These are phyloP conservation scores for Exophiala sp. DNA, from an alignment of 2,329 filamentous ascomycete species.

Conservation along the genomic window DNA sequence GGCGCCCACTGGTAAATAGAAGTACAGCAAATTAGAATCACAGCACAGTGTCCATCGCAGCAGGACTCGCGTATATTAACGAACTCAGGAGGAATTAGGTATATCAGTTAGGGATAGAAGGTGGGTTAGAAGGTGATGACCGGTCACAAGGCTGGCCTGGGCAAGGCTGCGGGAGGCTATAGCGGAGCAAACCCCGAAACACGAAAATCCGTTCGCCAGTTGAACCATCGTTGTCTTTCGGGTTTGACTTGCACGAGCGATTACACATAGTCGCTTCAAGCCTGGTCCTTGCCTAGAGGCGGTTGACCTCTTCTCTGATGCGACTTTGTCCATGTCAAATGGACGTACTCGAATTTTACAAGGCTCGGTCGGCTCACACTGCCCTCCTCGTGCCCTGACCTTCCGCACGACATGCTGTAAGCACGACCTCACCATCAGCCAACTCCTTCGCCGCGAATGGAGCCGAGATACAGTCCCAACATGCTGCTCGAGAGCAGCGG, in stretches of 20 bases:
- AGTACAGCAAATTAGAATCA: neutral
- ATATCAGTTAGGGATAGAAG: no score
- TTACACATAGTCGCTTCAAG: neutral
- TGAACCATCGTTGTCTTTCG: neutral
- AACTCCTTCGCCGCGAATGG: conserved; percentile 11
- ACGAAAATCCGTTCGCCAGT: neutral
- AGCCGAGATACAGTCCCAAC: neutral
- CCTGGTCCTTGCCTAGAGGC: neutral
- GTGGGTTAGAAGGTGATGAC: no score
- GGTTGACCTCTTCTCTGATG: neutral
- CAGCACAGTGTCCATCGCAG: no score
- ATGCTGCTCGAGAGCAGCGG: neutral
- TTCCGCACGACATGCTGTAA: conserved; percentile 16
- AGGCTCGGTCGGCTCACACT: conserved; percentile 7
- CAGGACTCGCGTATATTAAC: no score
- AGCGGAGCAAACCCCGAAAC: neutral
- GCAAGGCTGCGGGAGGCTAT: neutral
- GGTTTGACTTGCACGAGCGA: neutral
- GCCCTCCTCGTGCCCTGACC: conserved; percentile 2
- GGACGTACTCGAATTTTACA: conserved; percentile 11
- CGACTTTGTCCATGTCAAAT: conserved; percentile 15
- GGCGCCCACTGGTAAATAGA: neutral
- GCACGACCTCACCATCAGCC: conserved; percentile 14
- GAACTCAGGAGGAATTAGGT: no score
- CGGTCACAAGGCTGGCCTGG: neutral